phyloP scores from a whole-genome alignment of 805 yeast species.

The Starmerella khaoyaiensis region DNA sequence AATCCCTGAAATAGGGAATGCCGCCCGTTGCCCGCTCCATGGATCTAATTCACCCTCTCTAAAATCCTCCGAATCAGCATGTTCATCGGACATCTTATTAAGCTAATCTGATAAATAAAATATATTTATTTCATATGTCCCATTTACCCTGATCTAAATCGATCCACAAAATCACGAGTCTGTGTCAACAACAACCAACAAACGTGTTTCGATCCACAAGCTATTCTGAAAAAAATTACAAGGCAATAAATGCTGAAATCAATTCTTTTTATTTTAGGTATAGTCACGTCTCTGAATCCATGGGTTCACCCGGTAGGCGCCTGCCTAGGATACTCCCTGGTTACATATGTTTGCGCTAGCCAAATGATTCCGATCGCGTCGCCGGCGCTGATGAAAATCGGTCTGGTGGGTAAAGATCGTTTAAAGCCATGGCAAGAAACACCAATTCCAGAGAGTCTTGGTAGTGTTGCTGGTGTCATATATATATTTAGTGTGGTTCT shows the following conservation, averaged over 20 bases:
- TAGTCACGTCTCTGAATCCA: no score
- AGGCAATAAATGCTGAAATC: no score
- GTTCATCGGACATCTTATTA: no score
- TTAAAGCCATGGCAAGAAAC: constrained; percentile 46
- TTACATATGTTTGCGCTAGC: constrained; percentile 8
- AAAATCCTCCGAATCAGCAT: not conserved
- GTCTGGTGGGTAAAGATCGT: constrained; percentile 75
- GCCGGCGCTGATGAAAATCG: constrained; percentile 31
- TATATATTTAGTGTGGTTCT: constrained; percentile 70
- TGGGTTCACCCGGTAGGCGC: constrained; percentile 12
- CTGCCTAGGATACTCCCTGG: constrained; percentile 15
- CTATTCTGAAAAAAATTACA: no score
- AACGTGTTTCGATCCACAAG: no score
- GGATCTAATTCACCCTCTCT: constrained; percentile 11
- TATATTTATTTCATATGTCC: no score
- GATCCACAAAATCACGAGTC: no score
- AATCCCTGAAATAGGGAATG: constrained; percentile 20
- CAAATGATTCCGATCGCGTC: constrained; percentile 21
- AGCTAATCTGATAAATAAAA: no score
- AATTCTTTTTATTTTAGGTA: no score
- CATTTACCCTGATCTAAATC: no score
- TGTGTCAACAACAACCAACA: no score
- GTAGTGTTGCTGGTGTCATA: constrained; percentile 74
- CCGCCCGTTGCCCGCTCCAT: constrained; percentile 17
- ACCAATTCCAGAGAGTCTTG: constrained; percentile 83